Base-by-base conservation (phyloP, 2,329 filamentous ascomycete species). In the Microcyclospora tardicrescens region DNA sequence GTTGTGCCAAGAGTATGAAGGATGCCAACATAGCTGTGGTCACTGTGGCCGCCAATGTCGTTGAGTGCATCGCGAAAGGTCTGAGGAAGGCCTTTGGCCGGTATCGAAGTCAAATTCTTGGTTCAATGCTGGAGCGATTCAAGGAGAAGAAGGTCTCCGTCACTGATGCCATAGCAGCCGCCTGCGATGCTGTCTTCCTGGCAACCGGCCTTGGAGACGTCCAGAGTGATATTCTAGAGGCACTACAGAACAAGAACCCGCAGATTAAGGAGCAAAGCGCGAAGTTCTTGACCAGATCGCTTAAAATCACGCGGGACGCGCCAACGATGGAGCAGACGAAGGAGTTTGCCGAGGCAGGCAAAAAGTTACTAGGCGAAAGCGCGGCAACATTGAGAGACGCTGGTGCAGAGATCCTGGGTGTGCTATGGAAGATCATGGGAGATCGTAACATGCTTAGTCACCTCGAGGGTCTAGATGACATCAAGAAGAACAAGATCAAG, bases 401-500 rank as follows among this genome's bases (percentile, higher is more conserved):
- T 24, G 91, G 87, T 59, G 87, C 87, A 11, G 91, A 98, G 60
- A 79, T 91, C 28, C 68, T 98, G 2, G 91, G 93, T 46, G 94
- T 87, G 0, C 62, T 98, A 36, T 96, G 95, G 91, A 98, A 96
- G 66, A 96, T 98, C 39, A 84, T 96, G 66, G 89, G 91, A 32
- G 93, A 98, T 61, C 77, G 91, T 41, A 84, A 84, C 37, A 98
- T 98, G 91, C 85, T 82, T 33, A 81, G 84, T 8, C 83, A 93
- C 58, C 66, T 98, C 12, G 89, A 95, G 46, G 85, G 85, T 2
- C 69, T 98, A 2, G 91, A 98, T 56, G 91, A 98, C 16, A 96
- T 96, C 49, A 77, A 87, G 44, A 96, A 94, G 65, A 82, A 72
- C 45, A 98, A 95, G 61, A 83, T 96, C 59, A 95, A 93, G 65